Percentiles rank a stretch among this genome's conserved stretches.
phyloP scores from a whole-genome alignment of 176 grass and related monocot genomes.

The maize (Zea mays) region Zm-B73-REFERENCE-NAM-5.0 NC_050101.1:6529001-6529500 shows the following conservation, averaged over 20 bases:
- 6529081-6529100: conserved; percentile 62
- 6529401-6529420: conserved; percentile 50
- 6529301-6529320: conserved; percentile 68
- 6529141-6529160: conserved; percentile 64
- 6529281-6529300: conserved; percentile 67
- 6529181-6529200: conserved; percentile 60
- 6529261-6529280: conserved; percentile 70
- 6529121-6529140: conserved; percentile 55
- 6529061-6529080: conserved; percentile 48
- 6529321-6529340: conserved; percentile 57
- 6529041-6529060: conserved; percentile 74
- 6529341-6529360: conserved; percentile 62
- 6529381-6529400: conserved; percentile 59
- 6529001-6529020: conserved; percentile 79
- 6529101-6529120: conserved; percentile 53
- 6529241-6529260: conserved; percentile 31
- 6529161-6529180: conserved; percentile 76
- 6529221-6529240: conserved; percentile 60
- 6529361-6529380: conserved; percentile 69
- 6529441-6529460: neutral
- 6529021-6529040: conserved; percentile 56
- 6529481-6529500: too few species aligned
- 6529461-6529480: too few species aligned
- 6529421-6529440: neutral
- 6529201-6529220: conserved; percentile 63